Conservation (phyloP, 139 green algal species). For the Medakamo hakoo region DNA sequence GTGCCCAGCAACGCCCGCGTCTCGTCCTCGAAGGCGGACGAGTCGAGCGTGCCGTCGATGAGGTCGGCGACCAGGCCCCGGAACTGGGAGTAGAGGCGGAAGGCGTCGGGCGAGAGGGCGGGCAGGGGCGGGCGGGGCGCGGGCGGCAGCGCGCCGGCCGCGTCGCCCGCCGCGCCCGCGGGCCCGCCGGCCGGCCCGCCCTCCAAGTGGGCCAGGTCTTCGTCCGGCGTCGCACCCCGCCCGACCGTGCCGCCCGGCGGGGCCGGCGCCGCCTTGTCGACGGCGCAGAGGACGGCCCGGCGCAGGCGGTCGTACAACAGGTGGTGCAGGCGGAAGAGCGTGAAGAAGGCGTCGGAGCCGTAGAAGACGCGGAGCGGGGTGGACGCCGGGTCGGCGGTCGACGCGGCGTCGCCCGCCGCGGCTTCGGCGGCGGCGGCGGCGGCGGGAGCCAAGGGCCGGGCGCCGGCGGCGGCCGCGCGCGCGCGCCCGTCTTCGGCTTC, state of each 20-base stretch:
- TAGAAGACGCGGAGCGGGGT: conserved; percentile 46
- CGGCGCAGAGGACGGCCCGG: conserved; percentile 14
- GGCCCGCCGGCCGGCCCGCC: too few species aligned
- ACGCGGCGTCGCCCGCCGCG: not conserved
- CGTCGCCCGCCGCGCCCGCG: too few species aligned
- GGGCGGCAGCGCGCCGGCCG: too few species aligned
- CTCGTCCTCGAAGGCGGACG: conserved; percentile 53
- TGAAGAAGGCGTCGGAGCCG: conserved; percentile 81
- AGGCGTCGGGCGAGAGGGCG: not conserved
- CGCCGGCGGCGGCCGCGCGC: not conserved
- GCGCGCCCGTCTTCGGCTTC: conserved; percentile 1
- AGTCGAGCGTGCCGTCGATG: conserved; percentile 47
- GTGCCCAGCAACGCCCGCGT: conserved; percentile 59
- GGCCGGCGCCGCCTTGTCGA: conserved; percentile 11
- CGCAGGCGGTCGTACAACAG: conserved; percentile 72
- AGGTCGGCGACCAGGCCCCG: conserved; percentile 32
- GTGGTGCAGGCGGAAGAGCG: conserved; percentile 72
- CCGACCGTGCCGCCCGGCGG: not conserved
- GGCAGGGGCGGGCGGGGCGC: not conserved
- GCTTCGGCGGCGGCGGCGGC: not conserved
- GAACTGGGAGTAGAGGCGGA: conserved; percentile 21
- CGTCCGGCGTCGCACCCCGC: not conserved
- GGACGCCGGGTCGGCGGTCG: not conserved
- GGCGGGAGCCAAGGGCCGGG: not conserved
- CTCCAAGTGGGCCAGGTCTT: not conserved